Evolutionary conservation across 1,139 yeast genomes (phyloP).

Genomic region (Pichiaceae sp.): DNA sequence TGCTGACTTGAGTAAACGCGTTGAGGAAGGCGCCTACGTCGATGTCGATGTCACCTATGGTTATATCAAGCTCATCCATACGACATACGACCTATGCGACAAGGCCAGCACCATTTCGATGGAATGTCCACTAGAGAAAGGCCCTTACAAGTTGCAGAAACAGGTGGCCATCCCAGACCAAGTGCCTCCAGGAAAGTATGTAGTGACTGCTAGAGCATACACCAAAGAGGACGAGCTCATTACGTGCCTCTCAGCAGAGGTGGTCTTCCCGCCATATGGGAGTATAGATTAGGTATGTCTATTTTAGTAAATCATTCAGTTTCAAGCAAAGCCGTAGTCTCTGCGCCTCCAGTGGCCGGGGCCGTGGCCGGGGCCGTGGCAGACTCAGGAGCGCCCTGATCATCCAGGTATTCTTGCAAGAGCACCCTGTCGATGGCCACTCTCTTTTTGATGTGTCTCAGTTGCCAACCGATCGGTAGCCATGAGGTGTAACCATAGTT

Average conservation of each 20-base stretch:
- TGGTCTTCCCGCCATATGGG: conserved; percentile 41
- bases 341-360: neutral
- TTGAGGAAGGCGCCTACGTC: conserved; percentile 83
- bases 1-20: conserved; percentile 48
- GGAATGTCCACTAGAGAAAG: conserved; percentile 71
- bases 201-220: conserved; percentile 81
- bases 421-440: conserved; percentile 16
- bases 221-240: conserved; percentile 73
- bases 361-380: neutral
- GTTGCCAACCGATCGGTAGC: conserved; percentile 54
- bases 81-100: conserved; percentile 86
- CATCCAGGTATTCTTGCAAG: conserved; percentile 18
- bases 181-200: conserved; percentile 91
- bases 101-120: conserved; percentile 74
- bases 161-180: conserved; percentile 80
- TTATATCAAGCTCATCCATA: conserved; percentile 75
- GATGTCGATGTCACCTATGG: conserved; percentile 92
- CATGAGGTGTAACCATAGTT: conserved; percentile 51
- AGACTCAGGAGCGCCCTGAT: conserved; percentile 5
- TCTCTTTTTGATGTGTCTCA: conserved; percentile 46
- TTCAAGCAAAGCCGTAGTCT: neutral
- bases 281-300: neutral
- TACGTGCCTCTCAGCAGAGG: conserved; percentile 78
- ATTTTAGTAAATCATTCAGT: neutral
- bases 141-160: conserved; percentile 58